Conservation (phyloP, 192 early-diverging fungal species). For the Rhizoclosmatium globosum region DNA sequence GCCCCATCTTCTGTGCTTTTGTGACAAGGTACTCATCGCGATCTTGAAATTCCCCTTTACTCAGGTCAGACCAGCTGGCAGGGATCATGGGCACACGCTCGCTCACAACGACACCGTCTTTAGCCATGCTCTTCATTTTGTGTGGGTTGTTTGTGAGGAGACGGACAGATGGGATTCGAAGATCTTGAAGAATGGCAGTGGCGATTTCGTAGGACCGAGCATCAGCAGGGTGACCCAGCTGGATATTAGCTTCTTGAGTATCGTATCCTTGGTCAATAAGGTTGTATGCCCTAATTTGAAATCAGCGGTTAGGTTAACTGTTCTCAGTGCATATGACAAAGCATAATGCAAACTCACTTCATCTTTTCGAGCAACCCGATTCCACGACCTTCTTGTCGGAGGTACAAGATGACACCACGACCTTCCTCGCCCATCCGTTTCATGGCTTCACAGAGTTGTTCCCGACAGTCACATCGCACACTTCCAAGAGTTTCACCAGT, state of each 20-base stretch:
- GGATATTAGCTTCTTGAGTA: conserved; percentile 88
- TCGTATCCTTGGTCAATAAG: conserved; percentile 95
- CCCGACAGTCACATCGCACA: conserved; percentile 86
- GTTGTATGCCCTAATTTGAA: conserved; percentile 83
- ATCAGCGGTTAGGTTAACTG: neutral
- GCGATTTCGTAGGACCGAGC: conserved; percentile 91
- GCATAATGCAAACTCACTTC: conserved; percentile 58
- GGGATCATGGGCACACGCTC: conserved; percentile 92
- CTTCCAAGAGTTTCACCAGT: conserved; percentile 94
- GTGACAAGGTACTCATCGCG: conserved; percentile 86
- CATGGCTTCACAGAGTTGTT: conserved; percentile 21
- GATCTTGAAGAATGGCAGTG: conserved; percentile 83
- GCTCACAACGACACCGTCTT: conserved; percentile 74
- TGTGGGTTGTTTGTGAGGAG: conserved; percentile 96
- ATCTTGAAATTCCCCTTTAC: conserved; percentile 50
- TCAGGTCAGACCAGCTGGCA: conserved; percentile 68
- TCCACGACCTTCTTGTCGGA: conserved; percentile 94
- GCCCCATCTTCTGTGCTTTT: conserved; percentile 91
- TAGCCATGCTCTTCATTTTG: conserved; percentile 84
- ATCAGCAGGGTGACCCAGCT: conserved; percentile 90
- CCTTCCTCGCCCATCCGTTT: conserved; percentile 80
- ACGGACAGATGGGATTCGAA: conserved; percentile 73
- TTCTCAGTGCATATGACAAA: neutral
- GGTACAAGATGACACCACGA: conserved; percentile 89
- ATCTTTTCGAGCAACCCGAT: conserved; percentile 95